Evolutionary conservation across 2,329 filamentous ascomycete species (phyloP).

Genomic region (Domatiomyces catenatus): DNA sequence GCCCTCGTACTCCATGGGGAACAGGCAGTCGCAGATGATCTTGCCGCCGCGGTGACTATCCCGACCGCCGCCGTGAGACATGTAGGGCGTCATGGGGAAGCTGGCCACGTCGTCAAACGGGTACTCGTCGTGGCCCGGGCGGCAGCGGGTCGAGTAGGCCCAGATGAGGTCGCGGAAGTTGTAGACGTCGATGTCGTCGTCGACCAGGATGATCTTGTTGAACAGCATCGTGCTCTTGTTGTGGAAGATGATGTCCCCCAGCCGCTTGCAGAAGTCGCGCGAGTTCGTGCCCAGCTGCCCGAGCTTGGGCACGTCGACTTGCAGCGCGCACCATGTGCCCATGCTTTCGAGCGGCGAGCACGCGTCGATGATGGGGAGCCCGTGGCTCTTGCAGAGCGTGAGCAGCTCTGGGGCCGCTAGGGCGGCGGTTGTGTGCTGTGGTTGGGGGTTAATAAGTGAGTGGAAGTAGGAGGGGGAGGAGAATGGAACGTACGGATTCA

Average conservation of each 20-base stretch:
- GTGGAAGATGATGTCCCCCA: constrained; percentile 41
- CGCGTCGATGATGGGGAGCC: constrained; percentile 31
- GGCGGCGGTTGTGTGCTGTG: constrained; percentile 28
- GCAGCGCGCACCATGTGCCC: constrained; percentile 36
- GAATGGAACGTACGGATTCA: constrained; percentile 22
- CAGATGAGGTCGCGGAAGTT: constrained; percentile 32
- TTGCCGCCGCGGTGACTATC: constrained; percentile 27
- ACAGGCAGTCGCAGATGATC: constrained; percentile 31
- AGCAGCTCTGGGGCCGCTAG: constrained; percentile 31
- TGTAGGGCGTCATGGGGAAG: constrained; percentile 34
- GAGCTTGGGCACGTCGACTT: constrained; percentile 43
- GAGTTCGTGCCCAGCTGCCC: constrained; percentile 38
- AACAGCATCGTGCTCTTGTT: constrained; percentile 31
- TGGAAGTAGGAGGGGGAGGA: background rate
- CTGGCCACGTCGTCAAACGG: constrained; percentile 31
- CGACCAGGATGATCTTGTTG: constrained; percentile 32
- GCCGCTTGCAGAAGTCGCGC: constrained; percentile 24
- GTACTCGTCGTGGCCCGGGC: constrained; percentile 30
- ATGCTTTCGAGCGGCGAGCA: constrained; percentile 33
- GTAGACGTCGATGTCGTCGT: constrained; percentile 37
- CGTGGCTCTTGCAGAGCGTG: constrained; percentile 22
- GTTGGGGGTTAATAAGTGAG: background rate
- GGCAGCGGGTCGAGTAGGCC: constrained; percentile 35
- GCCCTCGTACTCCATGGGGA: constrained; percentile 29
- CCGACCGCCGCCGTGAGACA: constrained; percentile 29